Evolutionary conservation across 2,329 filamentous ascomycete genomes (phyloP), one percentile per base, ranked within the genome.

Genomic region (Claviceps maximensis): DNA sequence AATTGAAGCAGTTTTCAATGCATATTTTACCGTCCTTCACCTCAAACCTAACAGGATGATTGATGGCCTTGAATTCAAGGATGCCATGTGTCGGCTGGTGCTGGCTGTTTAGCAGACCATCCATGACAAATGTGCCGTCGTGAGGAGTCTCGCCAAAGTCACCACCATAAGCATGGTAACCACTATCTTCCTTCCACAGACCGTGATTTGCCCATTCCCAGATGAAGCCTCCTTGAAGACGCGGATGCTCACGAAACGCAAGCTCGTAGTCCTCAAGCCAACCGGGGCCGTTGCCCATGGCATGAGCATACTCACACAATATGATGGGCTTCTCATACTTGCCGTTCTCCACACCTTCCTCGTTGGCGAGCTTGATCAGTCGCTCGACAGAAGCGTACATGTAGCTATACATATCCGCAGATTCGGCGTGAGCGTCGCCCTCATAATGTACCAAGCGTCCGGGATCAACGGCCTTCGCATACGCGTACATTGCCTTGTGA

Each of bases 271-370:
- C 84, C 55, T 83, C 76, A 12, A 88, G 71, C 36, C 77, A 78
- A 1, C 85, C 84, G 0, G 85, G 85, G 0, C 83, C 84, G 59
- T 87, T 88, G 6, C 85, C 85, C 84, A 88, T 87, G 1, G 85
- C 83, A 59, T 80, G 77, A 0, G 65, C 75, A 55, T 77, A 80
- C 57, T 82, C 77, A 60, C 76, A 79, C 3, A 79, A 71, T 1
- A 86, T 69, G 1, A 85, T 67, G 0, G 81, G 81, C 65, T 85
- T 80, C 3, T 72, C 67, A 19, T 68, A 78, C 15, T 65, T 67
- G 47, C 72, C 73, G 48, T 74, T 68, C 1, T 63, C 63, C 40
- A 74, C 70, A 1, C 71, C 73, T 21, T 71, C 69, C 3, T 70
- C 71, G 25, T 67, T 57, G 3, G 69, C 65, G 50, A 79, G 71